phyloP scores from a whole-genome alignment of 305 asterid species.

The Plantago coronopus region DNA sequence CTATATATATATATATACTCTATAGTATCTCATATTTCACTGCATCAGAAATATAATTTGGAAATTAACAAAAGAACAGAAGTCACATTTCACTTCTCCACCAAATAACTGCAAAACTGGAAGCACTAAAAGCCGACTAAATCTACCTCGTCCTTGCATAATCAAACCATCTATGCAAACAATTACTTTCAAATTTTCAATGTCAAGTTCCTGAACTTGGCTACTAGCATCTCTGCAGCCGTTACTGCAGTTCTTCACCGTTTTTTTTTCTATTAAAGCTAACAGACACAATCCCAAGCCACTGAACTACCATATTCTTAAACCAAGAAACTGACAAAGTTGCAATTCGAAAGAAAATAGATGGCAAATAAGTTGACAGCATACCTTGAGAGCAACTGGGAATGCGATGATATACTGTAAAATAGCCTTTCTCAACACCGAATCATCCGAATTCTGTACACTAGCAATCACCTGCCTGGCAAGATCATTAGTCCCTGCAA shows the following conservation, averaged over 20 bases:
- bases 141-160: not conserved
- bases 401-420: slow-evolving; percentile 82
- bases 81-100: not conserved
- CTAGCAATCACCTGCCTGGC: slow-evolving; percentile 72
- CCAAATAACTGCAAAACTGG: not conserved
- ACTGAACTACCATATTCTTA: not conserved
- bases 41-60: no score
- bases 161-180: slow-evolving; percentile 10
- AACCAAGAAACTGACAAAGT: not conserved
- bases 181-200: not conserved
- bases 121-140: not conserved
- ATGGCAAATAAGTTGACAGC: not conserved
- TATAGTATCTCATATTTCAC: not conserved
- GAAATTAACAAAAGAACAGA: not conserved
- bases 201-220: no score
- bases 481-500: slow-evolving; percentile 68
- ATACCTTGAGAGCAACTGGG: slow-evolving; percentile 91
- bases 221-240: no score
- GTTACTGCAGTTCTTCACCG: no score
- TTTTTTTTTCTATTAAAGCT: no score
- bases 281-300: not conserved
- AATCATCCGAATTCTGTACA: slow-evolving; percentile 47
- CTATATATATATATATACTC: no score
- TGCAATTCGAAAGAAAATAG: not conserved
- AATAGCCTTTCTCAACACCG: slow-evolving; percentile 53